phyloP scores from a whole-genome alignment of 2,329 filamentous ascomycete species.

The Colletotrichum sansevieriae region DNA sequence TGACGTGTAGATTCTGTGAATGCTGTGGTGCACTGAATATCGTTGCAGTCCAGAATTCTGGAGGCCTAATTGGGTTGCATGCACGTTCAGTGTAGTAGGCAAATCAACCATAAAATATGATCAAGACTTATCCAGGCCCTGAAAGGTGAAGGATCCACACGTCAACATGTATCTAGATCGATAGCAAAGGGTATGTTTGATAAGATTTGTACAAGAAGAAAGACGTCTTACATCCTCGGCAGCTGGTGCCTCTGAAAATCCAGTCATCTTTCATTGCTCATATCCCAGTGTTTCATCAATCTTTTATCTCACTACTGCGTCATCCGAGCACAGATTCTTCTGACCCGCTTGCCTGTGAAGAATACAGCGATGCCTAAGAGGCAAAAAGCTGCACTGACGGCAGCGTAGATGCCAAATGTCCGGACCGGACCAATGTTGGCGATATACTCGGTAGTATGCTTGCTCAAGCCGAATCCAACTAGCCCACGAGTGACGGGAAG shows the following conservation, averaged over 20 bases:
- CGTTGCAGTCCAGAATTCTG: too few species aligned
- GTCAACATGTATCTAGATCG: too few species aligned
- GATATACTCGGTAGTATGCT: slow-evolving; percentile 43
- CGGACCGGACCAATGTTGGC: slow-evolving; percentile 29
- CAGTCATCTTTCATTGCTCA: neutral
- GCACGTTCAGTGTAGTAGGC: too few species aligned
- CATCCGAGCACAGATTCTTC: slow-evolving; percentile 18
- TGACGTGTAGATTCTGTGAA: too few species aligned
- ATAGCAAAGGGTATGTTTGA: too few species aligned
- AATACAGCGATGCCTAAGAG: slow-evolving; percentile 28
- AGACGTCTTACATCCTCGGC: neutral
- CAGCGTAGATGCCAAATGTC: slow-evolving; percentile 37
- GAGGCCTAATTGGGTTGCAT: too few species aligned
- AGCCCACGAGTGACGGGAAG: slow-evolving; percentile 34
- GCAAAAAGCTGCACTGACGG: slow-evolving; percentile 30
- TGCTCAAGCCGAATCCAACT: slow-evolving; percentile 36
- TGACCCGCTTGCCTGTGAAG: slow-evolving; percentile 26
- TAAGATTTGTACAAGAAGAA: neutral
- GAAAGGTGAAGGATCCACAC: too few species aligned
- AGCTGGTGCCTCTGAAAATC: neutral
- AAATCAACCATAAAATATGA: too few species aligned
- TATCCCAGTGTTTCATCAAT: neutral
- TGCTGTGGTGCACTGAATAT: too few species aligned
- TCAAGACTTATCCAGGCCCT: too few species aligned
- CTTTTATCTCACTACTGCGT: slow-evolving; percentile 1